These are phyloP conservation scores for Xylaria sp. DNA, from an alignment of 2,329 filamentous ascomycete genomes.

Conservation along the genomic window DNA sequence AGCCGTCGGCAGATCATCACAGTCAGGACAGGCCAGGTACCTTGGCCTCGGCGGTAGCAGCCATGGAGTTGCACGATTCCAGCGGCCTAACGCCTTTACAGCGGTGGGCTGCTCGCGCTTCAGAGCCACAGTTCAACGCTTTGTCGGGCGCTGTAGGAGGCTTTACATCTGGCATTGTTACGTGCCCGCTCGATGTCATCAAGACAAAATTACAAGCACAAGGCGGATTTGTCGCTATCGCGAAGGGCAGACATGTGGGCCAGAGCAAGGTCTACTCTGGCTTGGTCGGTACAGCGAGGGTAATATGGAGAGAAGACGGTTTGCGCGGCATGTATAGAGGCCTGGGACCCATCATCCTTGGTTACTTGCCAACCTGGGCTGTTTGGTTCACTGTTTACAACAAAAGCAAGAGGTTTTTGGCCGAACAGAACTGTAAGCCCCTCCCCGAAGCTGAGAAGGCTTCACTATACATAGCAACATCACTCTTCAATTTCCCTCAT, in stretches of 20 bases:
- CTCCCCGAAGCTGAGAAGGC: neutral
- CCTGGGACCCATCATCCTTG: constrained; percentile 89
- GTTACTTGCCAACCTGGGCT: constrained; percentile 96
- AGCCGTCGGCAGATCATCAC: constrained; percentile 28
- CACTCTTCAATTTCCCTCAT: neutral
- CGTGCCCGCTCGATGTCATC: constrained; percentile 96
- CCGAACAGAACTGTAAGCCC: constrained; percentile 64
- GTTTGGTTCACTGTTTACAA: constrained; percentile 98
- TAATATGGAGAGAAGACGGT: constrained; percentile 88
- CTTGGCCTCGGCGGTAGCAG: constrained; percentile 29
- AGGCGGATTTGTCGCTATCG: constrained; percentile 70
- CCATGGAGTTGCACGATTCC: constrained; percentile 37
- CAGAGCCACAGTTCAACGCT: constrained; percentile 73
- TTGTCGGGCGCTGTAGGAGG: constrained; percentile 87
- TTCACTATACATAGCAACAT: neutral
- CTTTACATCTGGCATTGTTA: constrained; percentile 90
- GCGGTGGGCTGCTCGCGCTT: constrained; percentile 58
- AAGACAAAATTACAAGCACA: constrained; percentile 98
- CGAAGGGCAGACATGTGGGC: constrained; percentile 51
- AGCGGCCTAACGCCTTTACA: constrained; percentile 49
- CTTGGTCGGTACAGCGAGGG: constrained; percentile 79
- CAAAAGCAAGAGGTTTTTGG: constrained; percentile 76
- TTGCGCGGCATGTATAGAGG: constrained; percentile 90
- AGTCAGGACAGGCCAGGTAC: constrained; percentile 14
- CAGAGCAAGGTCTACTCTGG: constrained; percentile 75